A percentile compares a stretch with the other conserved stretches of the same genome.
Conservation (phyloP, 1,284 basidiomycete species). For the Meripilus lineatus region DNA sequence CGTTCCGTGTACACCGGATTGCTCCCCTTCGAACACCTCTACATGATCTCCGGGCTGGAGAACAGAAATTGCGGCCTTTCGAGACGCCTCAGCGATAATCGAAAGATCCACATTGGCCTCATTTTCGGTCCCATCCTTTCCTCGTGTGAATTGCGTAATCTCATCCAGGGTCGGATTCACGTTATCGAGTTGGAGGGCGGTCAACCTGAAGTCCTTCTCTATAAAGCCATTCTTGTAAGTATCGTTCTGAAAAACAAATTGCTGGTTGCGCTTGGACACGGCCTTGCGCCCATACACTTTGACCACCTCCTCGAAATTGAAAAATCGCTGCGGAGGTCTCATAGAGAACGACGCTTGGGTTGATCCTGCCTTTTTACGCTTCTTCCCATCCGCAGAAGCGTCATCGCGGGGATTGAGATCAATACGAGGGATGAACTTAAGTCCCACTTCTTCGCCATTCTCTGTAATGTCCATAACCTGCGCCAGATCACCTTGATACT, state of each 20-base stretch:
- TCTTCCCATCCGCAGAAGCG: slow-evolving; percentile 56
- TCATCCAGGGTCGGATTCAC: slow-evolving; percentile 96
- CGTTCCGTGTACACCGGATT: slow-evolving; percentile 87
- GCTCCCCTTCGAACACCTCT: slow-evolving; percentile 96
- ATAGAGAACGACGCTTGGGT: slow-evolving; percentile 42
- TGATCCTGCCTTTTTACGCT: slow-evolving; percentile 62
- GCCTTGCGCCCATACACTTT: slow-evolving; percentile 81
- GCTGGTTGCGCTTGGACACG: slow-evolving; percentile 67
- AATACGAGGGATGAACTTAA: slow-evolving; percentile 96
- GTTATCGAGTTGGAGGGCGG: slow-evolving; percentile 78
- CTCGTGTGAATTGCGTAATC: slow-evolving; percentile 84
- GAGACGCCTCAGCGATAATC: slow-evolving; percentile 84
- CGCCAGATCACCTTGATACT: slow-evolving; percentile 92
- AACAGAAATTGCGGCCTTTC: slow-evolving; percentile 82
- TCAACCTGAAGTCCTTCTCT: slow-evolving; percentile 92
- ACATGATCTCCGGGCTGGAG: slow-evolving; percentile 98
- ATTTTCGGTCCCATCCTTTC: slow-evolving; percentile 58
- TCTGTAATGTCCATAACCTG: slow-evolving; percentile 93
- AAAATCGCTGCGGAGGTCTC: slow-evolving; percentile 88
- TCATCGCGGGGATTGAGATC: slow-evolving; percentile 91
- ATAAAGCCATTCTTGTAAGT: slow-evolving; percentile 94
- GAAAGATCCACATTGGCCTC: slow-evolving; percentile 71
- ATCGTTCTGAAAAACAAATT: slow-evolving; percentile 87
- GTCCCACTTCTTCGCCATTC: slow-evolving; percentile 90
- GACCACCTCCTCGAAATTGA: slow-evolving; percentile 91